A percentile compares a stretch with the other conserved stretches of the same genome.
phyloP scores from a whole-genome alignment of 208 protist species.

The Acanthamoeba polyphaga region DNA sequence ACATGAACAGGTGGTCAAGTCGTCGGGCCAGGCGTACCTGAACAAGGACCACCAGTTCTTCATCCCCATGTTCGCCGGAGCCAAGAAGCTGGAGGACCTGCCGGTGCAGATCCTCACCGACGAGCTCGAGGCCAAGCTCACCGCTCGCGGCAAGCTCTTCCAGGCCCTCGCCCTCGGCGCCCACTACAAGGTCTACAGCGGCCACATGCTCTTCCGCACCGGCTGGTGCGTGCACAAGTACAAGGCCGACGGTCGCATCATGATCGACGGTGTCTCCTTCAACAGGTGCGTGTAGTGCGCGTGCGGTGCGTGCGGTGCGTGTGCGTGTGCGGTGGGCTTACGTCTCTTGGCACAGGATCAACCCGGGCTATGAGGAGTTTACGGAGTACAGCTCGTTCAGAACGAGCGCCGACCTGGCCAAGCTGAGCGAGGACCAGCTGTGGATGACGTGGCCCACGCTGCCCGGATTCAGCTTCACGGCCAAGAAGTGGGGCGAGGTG shows the following conservation, averaged over 20 bases:
- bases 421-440: not conserved
- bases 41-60: too few species aligned
- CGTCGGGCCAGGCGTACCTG: too few species aligned
- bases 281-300: not conserved
- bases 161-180: not conserved
- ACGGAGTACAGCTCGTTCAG: too few species aligned
- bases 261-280: constrained; percentile 68
- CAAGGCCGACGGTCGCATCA: constrained; percentile 61
- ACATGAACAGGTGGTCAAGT: too few species aligned
- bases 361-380: too few species aligned
- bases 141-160: too few species aligned
- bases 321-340: constrained; percentile 12
- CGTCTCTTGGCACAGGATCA: constrained; percentile 10
- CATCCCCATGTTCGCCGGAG: too few species aligned
- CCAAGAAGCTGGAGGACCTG: too few species aligned
- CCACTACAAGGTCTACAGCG: not conserved
- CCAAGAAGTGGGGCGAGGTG: constrained; percentile 65
- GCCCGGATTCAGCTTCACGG: constrained; percentile 53
- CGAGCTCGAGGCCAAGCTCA: too few species aligned
- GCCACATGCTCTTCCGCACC: not conserved
- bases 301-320: not conserved
- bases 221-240: not conserved
- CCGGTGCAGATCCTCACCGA: too few species aligned
- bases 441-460: constrained; percentile 43
- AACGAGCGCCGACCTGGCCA: not conserved